Conservation (phyloP, 305 asterid genomes). For the Fraxinus angustifolia region DNA sequence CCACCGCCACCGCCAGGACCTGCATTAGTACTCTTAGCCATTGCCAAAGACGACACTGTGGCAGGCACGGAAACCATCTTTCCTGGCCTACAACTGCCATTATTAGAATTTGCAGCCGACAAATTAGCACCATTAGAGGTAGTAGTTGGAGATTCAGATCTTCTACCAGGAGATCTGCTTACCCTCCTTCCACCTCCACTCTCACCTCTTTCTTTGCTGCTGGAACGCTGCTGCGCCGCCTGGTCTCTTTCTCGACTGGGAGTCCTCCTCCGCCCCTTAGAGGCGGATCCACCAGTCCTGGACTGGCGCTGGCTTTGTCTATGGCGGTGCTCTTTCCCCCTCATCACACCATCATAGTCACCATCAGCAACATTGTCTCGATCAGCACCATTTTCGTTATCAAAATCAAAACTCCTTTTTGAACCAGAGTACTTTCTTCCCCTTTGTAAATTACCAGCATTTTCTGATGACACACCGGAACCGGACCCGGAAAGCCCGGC, state of each 20-base stretch:
- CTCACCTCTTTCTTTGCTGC: conserved; percentile 62
- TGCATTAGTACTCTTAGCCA: conserved; percentile 44
- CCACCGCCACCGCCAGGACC: conserved; percentile 22
- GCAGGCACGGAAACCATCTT: conserved; percentile 95
- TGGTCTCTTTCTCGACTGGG: conserved; percentile 79
- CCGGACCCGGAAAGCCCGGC: conserved; percentile 20
- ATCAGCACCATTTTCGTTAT: conserved; percentile 42
- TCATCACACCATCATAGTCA: conserved; percentile 37
- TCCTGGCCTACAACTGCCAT: conserved; percentile 48
- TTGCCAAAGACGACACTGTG: conserved; percentile 47
- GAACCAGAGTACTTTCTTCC: conserved; percentile 74
- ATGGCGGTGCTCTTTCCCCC: conserved; percentile 57
- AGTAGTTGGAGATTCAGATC: conserved; percentile 81
- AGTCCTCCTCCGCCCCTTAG: conserved; percentile 66
- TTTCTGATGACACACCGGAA: conserved; percentile 23
- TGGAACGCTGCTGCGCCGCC: conserved; percentile 46
- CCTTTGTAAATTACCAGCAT: conserved; percentile 24
- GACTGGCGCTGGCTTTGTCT: conserved; percentile 37
- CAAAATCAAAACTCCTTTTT: conserved; percentile 87
- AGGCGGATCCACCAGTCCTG: conserved; percentile 8
- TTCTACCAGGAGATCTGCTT: conserved; percentile 84
- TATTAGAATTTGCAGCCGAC: conserved; percentile 28
- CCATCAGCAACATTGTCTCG: conserved; percentile 1
- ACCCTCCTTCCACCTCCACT: conserved; percentile 64
- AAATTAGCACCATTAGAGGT: conserved; percentile 21